phyloP scores from a whole-genome alignment of 768 basidiomycete genomes.

The Serendipita indica region DNA sequence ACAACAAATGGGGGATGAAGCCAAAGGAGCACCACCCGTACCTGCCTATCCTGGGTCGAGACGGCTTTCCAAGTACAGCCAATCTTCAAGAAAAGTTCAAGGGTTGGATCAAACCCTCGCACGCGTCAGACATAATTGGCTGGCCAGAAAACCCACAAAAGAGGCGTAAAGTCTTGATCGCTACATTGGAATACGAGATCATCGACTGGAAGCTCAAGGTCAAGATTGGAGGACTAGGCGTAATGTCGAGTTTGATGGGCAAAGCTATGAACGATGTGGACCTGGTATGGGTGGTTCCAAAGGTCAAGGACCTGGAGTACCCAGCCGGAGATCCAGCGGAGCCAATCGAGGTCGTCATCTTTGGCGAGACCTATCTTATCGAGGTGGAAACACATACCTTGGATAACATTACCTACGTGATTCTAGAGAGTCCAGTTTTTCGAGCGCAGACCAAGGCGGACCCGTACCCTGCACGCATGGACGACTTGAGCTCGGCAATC shows the following conservation, averaged over 20 bases:
- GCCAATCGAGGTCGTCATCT: slow-evolving; percentile 92
- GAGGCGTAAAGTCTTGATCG: slow-evolving; percentile 77
- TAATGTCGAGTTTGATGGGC: slow-evolving; percentile 96
- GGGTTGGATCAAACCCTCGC: slow-evolving; percentile 19
- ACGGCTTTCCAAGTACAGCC: slow-evolving; percentile 41
- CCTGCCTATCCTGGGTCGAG: slow-evolving; percentile 75
- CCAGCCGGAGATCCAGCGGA: slow-evolving; percentile 83
- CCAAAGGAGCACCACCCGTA: slow-evolving; percentile 58
- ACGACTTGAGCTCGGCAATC: slow-evolving; percentile 88
- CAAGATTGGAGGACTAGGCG: slow-evolving; percentile 94
- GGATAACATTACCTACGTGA: slow-evolving; percentile 91
- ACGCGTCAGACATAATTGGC: slow-evolving; percentile 56
- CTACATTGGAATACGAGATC: slow-evolving; percentile 91
- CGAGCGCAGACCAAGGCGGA: slow-evolving; percentile 92
- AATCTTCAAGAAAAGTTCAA: slow-evolving; percentile 62
- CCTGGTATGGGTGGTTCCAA: slow-evolving; percentile 84
- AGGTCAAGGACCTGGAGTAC: slow-evolving; percentile 89
- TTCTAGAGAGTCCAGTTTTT: slow-evolving; percentile 92
- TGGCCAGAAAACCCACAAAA: slow-evolving; percentile 93
- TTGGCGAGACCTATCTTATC: slow-evolving; percentile 88
- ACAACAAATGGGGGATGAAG: slow-evolving; percentile 83
- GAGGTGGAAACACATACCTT: slow-evolving; percentile 87
- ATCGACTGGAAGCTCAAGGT: slow-evolving; percentile 97
- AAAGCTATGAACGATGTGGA: slow-evolving; percentile 98
- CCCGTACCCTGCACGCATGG: slow-evolving; percentile 94